Evolutionary conservation across 73 alveolate species (phyloP), one percentile per base, ranked within the genome.

Genomic region (Effrenium voratum): DNA sequence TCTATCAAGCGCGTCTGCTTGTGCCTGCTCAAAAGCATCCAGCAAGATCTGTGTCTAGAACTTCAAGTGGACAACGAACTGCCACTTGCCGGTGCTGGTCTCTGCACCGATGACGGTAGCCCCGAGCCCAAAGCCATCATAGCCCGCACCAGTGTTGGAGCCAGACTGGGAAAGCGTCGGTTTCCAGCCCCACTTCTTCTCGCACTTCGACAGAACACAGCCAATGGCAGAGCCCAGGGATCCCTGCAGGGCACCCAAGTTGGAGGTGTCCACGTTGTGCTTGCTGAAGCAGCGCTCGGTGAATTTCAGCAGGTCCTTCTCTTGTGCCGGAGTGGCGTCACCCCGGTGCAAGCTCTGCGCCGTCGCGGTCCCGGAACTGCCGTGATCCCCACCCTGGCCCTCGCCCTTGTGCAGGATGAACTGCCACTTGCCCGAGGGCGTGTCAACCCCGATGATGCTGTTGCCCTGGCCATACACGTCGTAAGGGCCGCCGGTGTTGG

Each of bases 81-180:
- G 36, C 95, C 85, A 86, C 83, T 86, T 57, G 63, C 94, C 94
- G 4, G 83, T 22, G 3, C 36, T 45, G 81, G 95, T 60, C 10
- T 87, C 79, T 5, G 80, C 95, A 15, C 95, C 94, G 41, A 86
- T 86, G 43, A 86, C 83, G 40, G 94, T 86, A 43, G 94, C 94
- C 36, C 83, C 94, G 15, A 41, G 38, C 47, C 94, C 94, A 45
- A 59, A 57, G 36, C 28, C 70, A 40, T 86, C 94, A 45, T 86
- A 86, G n/a, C 83, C 83, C 38, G 68, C 83, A 28, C 83, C 94
- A 22, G 32, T 59, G 82, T 59, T 34, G 16, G 94, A 86, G 49
- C 94, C 94, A 1, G 68, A 86, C 13, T 32, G 28, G 30, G 94
- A 41, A 26, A 15, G 40, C 43, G 36, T 36, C 5, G 94, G 94